phyloP scores from a whole-genome alignment of 164 flowering plant species.

The Taxillus chinensis region DNA sequence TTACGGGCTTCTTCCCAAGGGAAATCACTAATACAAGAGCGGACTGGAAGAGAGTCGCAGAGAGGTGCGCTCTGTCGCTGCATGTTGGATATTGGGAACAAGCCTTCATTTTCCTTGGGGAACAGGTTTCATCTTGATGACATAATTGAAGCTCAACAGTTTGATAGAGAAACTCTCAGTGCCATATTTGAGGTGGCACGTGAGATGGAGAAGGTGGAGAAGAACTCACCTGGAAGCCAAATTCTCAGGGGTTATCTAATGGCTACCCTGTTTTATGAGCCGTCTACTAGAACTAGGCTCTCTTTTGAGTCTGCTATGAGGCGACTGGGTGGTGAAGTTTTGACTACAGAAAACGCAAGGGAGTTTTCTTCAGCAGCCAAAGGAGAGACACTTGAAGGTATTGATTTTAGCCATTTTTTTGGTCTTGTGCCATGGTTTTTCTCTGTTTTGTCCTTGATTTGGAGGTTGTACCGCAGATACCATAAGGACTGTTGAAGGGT shows the following conservation, averaged over 20 bases:
- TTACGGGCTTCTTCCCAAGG: constrained; percentile 8
- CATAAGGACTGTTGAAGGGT: constrained; percentile 93
- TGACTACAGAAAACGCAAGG: constrained; percentile 95
- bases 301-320: constrained; percentile 99
- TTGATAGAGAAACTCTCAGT: constrained; percentile 67
- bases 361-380: constrained; percentile 98
- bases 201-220: constrained; percentile 83
- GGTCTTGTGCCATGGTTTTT: background rate
- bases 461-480: constrained; percentile 48
- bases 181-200: constrained; percentile 82
- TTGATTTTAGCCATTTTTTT: background rate
- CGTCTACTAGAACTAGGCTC: constrained; percentile 94
- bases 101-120: constrained; percentile 28
- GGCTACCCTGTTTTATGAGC: constrained; percentile 97
- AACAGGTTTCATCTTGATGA: constrained; percentile 80
- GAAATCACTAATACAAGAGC: constrained; percentile 14
- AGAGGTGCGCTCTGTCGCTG: constrained; percentile 20
- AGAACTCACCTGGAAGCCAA: constrained; percentile 54
- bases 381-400: constrained; percentile 99
- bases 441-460: constrained; percentile 5
- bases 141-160: constrained; percentile 90
- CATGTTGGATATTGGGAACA: constrained; percentile 22
- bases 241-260: constrained; percentile 82
- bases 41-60: constrained; percentile 3
- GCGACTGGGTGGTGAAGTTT: constrained; percentile 91